Percentiles rank a stretch among this genome's conserved stretches.
Evolutionary conservation across 140 eudicot genomes (phyloP).

Genomic region (Cichorium intybus): DNA sequence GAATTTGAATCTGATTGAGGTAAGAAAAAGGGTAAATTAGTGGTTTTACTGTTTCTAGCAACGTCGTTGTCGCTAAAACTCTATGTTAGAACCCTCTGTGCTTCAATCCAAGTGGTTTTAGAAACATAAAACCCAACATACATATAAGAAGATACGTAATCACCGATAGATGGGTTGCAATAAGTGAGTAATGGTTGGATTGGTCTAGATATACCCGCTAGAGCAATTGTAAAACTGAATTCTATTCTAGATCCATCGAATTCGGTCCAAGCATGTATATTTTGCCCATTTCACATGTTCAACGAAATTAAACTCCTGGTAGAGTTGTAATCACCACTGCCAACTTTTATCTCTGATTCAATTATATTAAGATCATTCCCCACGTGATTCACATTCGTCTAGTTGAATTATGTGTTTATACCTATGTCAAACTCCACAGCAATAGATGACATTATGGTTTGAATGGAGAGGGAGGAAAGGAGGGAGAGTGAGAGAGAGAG

Average conservation of each 20-base stretch:
- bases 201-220: conserved; percentile 52
- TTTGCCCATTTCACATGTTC: conserved; percentile 58
- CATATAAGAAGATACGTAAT: conserved; percentile 43
- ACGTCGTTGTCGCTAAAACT: conserved; percentile 64
- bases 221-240: conserved; percentile 65
- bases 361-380: conserved; percentile 58
- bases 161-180: conserved; percentile 24
- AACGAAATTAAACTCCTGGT: conserved; percentile 35
- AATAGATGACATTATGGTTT: conserved; percentile 37
- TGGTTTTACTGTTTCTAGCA: conserved; percentile 52
- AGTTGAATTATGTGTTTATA: conserved; percentile 48
- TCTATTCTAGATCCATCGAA: conserved; percentile 47
- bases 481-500: too few relatives aligned
- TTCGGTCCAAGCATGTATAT: conserved; percentile 78
- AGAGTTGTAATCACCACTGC: conserved; percentile 48
- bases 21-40: conserved; percentile 43
- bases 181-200: conserved; percentile 36
- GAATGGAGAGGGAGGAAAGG: too few relatives aligned
- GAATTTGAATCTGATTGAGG: conserved; percentile 13
- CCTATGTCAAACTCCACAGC: conserved; percentile 79
- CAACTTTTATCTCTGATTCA: conserved; percentile 25
- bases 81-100: conserved; percentile 73
- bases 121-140: conserved; percentile 70
- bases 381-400: conserved; percentile 55
- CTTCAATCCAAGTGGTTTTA: conserved; percentile 60